phyloP scores from a whole-genome alignment of 2,329 filamentous ascomycete species.

The Claviceps sp. region DNA sequence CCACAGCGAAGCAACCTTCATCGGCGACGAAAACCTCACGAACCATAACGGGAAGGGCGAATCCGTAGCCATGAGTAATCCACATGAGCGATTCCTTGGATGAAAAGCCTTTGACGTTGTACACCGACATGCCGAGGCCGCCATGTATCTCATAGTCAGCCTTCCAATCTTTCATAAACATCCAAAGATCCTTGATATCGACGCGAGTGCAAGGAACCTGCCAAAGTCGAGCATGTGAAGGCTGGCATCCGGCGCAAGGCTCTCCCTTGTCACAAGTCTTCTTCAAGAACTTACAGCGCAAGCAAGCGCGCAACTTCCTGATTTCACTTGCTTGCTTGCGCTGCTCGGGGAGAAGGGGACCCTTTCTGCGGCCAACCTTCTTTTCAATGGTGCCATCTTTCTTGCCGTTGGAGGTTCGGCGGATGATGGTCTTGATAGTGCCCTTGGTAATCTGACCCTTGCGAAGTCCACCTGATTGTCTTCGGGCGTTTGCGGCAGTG shows the following conservation, averaged over 20 bases:
- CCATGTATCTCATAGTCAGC: conserved; percentile 90
- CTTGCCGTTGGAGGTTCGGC: conserved; percentile 64
- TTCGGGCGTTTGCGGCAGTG: conserved; percentile 46
- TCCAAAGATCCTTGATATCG: conserved; percentile 95
- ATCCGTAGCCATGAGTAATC: conserved; percentile 93
- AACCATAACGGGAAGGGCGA: conserved; percentile 82
- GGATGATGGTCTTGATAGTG: conserved; percentile 65
- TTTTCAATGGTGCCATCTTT: conserved; percentile 72
- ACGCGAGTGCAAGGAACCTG: conserved; percentile 96
- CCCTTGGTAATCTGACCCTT: conserved; percentile 73
- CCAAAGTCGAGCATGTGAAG: conserved; percentile 89
- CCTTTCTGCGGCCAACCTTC: conserved; percentile 81
- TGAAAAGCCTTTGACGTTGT: conserved; percentile 80
- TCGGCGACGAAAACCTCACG: conserved; percentile 88
- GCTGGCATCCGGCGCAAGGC: conserved; percentile 88
- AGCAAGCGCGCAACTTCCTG: conserved; percentile 81
- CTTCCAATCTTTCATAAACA: conserved; percentile 99
- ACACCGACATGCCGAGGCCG: conserved; percentile 74
- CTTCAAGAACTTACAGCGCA: conserved; percentile 97
- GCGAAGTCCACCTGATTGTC: conserved; percentile 50
- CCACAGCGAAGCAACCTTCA: conserved; percentile 81
- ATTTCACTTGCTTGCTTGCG: conserved; percentile 95
- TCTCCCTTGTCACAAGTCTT: conserved; percentile 98
- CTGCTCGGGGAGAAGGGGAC: conserved; percentile 83
- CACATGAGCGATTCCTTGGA: conserved; percentile 61